Evolutionary conservation across 1,284 basidiomycete species (phyloP), one percentile per base, ranked within the genome.

Genomic region (Ceratorhiza oryzae-sativae): DNA sequence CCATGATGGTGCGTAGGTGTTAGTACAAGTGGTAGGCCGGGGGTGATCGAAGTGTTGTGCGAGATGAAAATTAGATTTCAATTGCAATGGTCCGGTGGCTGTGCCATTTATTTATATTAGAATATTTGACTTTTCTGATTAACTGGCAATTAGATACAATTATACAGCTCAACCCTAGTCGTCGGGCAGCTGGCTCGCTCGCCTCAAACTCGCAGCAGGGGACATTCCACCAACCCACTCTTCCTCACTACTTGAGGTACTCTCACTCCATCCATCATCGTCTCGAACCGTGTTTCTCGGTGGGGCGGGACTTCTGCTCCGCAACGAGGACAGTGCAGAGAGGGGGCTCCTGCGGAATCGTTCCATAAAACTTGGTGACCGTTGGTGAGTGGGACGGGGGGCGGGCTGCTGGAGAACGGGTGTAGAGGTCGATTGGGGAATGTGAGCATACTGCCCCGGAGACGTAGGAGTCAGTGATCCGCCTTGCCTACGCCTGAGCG

Each of bases 1-100:
- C 80, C 90, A 90, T 88, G 36, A 59, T 73, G 58, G 13, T 6
- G 36, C 13, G 6, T 39, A 39, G 6, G 41, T 42, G 13, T 13
- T 3, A 42, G 58, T 45, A 20, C 34, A 27, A 13, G 32, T 18
- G 51, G 10, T 32, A 34, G 36, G 36, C 13, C 46, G 45, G 32
- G n/a, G 59, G 60, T 58, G 55, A 65, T 59, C 51, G 48, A 32
- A 56, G 36, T 60, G 30, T 36, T 45, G 45, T 46, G 34, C 51
- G 20, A 34, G 73, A 56, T 36, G 70, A 71, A 59, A 71, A 71
- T 60, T 65, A 63, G 53, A 58, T 45, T 61, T 27, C 61, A 59
- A 59, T 51, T 56, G 46, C 67, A 20, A 48, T 49, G 59, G 70
- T 51, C 32, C 42, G 1, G 65, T 68, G 56, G 59, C 53, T 63